Evolutionary conservation across 345 rosid species (phyloP), one percentile per base, ranked within the genome.

Genomic region (Eutrema heterophyllum): DNA sequence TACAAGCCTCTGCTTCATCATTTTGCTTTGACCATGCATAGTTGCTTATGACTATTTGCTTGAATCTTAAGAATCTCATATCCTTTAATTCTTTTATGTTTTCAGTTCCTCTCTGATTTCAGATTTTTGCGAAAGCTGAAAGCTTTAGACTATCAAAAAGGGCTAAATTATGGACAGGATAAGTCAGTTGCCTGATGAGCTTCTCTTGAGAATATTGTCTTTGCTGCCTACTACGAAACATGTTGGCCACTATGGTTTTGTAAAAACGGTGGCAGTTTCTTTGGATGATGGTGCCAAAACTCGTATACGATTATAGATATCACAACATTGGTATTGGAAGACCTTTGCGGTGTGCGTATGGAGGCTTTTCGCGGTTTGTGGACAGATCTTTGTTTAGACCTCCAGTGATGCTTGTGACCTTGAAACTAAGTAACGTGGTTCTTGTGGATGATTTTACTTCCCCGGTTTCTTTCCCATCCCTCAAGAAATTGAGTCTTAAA

Each of bases 181-280:
- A n/a, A 67, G 62, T 40, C 29, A 40, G 9, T 10, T 67, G 49
- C 49, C 15, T 24, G 65, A 60, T 60, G 65, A 40, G 30, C 43
- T 68, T 6, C 43, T 68, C 50, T 46, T 68, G 29, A 52, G 4
- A 2, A 68, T 68, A 53, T 68, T 53, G 58, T 60, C 58, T 32
- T 24, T 36, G 5, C 46, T 36, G 0, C 67, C 74, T 8, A 53
- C 58, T 3, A 44, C 63, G 15, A 70, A 58, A 46, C n/a, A n/a
- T n/a, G n/a, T n/a, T 70, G 38, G 63, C 14, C 40, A 68, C 72
- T 9, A 68, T 53, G 61, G 41, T 68, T 68, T 29, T 68, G 63
- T 68, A 62, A n/a, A 52, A 68, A 40, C 64, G 73, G 11, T 68
- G 64, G 64, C 6, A 43, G 32, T 68, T 44, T 54, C 66, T 59